Evolutionary conservation across 352 stramenopile genomes (phyloP), one percentile per base, ranked within the genome.

Genomic region (Pythium graminicola): DNA sequence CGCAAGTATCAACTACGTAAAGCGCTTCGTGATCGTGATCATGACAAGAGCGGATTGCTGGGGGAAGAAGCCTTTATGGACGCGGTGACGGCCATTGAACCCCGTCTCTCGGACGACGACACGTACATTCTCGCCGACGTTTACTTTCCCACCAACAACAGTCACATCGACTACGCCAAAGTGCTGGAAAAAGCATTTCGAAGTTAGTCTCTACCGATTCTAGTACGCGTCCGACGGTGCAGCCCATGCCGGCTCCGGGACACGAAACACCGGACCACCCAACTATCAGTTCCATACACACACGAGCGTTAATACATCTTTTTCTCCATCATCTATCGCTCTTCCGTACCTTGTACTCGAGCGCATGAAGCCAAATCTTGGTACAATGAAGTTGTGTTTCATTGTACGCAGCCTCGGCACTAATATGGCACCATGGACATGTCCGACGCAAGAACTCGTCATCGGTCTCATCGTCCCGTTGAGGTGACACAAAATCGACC

Each of bases 381-480:
- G 77, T 78, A 52, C 82, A 93, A 64, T 95, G 81, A 14, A 89
- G 54, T 45, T 92, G 80, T n/a, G 77, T 87, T 52, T 91, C 76
- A 48, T 86, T 93, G 54, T 86, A 90, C 32, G 75, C 78, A 38
- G 83, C 76, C 28, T 74, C 59, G 46, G 73, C 69, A 19, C 76
- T 77, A 51, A 82, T 55, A 44, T 72, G 67, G 51, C 82, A 93
- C 78, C 81, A 87, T 3, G 76, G 67, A 62, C 78, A 95, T 20
- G 79, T 89, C n/a, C 84, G 73, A 48, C 65, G 51, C 54, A 93
- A 83, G 43, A 92, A 95, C 27, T 73, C 67, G 20, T 79, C 75
- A 41, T 93, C 77, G 40, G 52, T 77, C 53, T 94, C 84, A 31
- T 55, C 53, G 6, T 77, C 66, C 20, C 70, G 64, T n/a, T 65